Evolutionary conservation across 306 rosid genomes (phyloP).

Genomic region (Arachis hypogaea): DNA sequence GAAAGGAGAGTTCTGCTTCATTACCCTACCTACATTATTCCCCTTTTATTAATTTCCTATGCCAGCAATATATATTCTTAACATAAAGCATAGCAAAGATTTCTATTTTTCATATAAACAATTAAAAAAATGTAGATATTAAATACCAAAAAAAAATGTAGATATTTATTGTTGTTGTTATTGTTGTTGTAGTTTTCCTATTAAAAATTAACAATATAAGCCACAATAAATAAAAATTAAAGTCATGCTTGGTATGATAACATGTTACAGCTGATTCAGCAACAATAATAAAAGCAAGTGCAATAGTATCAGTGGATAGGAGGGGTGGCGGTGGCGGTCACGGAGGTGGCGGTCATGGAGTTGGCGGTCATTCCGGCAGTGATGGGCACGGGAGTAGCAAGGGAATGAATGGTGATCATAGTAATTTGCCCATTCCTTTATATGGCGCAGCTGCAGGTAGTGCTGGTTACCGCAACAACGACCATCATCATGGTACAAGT

Average conservation of each 20-base stretch:
- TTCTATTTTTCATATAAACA: no score
- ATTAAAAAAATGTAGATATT: no score
- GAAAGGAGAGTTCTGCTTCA: no score
- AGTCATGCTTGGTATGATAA: not conserved
- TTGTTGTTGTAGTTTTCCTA: no score
- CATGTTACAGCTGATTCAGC: not conserved
- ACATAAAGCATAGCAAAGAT: not conserved
- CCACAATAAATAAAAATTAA: not conserved
- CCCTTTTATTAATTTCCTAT: no score
- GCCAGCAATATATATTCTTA: not conserved
- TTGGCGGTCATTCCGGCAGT: not conserved
- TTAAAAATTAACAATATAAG: no score
- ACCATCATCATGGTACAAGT: not conserved
- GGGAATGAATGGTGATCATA: slow-evolving; percentile 7
- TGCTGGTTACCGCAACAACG: not conserved
- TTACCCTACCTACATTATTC: no score
- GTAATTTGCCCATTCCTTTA: slow-evolving; percentile 20
- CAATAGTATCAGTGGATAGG: not conserved
- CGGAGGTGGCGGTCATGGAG: no score
- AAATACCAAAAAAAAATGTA: no score
- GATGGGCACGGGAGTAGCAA: slow-evolving; percentile 5
- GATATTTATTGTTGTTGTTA: no score
- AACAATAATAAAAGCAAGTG: not conserved
- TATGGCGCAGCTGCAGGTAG: not conserved
- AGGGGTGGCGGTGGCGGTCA: slow-evolving; percentile 18